Evolutionary conservation across 2,329 filamentous ascomycete genomes (phyloP), one percentile per base, ranked within the genome.

Genomic region (Blumeria hordei): DNA sequence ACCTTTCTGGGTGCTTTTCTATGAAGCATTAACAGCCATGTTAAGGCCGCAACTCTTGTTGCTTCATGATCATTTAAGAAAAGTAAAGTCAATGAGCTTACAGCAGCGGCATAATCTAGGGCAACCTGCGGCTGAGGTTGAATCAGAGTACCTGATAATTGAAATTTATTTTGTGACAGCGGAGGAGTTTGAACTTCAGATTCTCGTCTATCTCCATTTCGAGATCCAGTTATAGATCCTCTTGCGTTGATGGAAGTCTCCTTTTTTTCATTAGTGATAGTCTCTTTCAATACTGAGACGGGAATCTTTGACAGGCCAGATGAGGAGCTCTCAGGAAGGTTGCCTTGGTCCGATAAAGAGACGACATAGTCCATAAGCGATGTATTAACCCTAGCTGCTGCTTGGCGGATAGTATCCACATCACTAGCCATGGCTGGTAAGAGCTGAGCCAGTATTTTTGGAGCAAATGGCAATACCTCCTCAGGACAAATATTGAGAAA

Each of bases 401-500:
- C 88, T 64, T 88, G 80, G 51, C 88, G 83, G 58, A 96, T 93
- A 45, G 82, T 80, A 60, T 96, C 88, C 11, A 92, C 84, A 54
- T 83, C 85, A 64, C 88, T 94, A 5, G 90, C 90, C 76, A 98
- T 87, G 33, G 88, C 88, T 14, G 92, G 93, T 33, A 98, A 75
- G 55, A 98, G 83, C 63, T 95, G 86, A 1, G 88, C 87, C 45
- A 98, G 71, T 34, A 98, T 81, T 61, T 87, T 85, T 21, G 93
- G 93, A 0, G 94, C 92, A 66, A 96, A 96, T 3, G 85, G 85
- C 44, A 98, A 74, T 3, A 98, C 93, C 64, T 98, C 92, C 65
- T 95, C 92, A 0, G 92, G 90, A 62, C 88, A 95, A 49, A 98
- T 96, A 59, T 96, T 88, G 61, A 98, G 83, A 66, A 98, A 95